Evolutionary conservation across 352 stramenopile genomes (phyloP), one percentile per base, ranked within the genome.

Genomic region (Aphanomyces invadans): DNA sequence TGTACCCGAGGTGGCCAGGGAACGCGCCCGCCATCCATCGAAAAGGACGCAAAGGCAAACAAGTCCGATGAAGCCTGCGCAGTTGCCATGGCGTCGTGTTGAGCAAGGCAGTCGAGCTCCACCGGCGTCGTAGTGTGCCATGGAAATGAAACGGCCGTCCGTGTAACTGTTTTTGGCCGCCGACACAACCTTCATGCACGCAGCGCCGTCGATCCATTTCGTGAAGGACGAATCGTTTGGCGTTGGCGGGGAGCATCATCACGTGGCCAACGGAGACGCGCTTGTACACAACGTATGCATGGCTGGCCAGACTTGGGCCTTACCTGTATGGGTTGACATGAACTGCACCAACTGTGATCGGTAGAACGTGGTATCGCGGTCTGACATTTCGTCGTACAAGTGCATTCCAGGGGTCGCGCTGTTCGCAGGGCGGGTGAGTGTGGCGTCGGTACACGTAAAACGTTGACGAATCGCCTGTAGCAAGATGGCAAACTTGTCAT

Each of bases 401-500:
- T 65, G 28, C 21, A 65, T 65, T 32, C 57, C 57, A 11, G 33
- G 33, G 21, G 33, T 65, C 17, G 57, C 33, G 0, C 23, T 91
- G 42, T 91, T 88, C 65, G 77, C 69, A 21, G 82, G 82, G 26
- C 73, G 78, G 45, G 80, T 88, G 71, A 52, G 71, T 74, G 4
- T 38, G 10, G 9, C 28, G 33, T 32, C 21, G 12, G 12, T 45
- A 32, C 60, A n/a, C 4, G n/a, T 23, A 28, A n/a, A 32, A 25
- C n/a, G 10, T 39, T 21, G n/a, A n/a, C n/a, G n/a, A n/a, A n/a
- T n/a, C n/a, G n/a, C n/a, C n/a, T n/a, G 2, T 70, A 91, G 80
- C 78, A 83, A 51, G 81, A 89, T 60, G 81, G 83, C 25, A 76
- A 65, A 12, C 77, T 90, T 44, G 38, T 84, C 48, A 74, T 87